Percentiles rank a stretch among this genome's conserved stretches.
Conservation (phyloP, 2,329 filamentous ascomycete genomes). For the Cladosporium sp. region DNA sequence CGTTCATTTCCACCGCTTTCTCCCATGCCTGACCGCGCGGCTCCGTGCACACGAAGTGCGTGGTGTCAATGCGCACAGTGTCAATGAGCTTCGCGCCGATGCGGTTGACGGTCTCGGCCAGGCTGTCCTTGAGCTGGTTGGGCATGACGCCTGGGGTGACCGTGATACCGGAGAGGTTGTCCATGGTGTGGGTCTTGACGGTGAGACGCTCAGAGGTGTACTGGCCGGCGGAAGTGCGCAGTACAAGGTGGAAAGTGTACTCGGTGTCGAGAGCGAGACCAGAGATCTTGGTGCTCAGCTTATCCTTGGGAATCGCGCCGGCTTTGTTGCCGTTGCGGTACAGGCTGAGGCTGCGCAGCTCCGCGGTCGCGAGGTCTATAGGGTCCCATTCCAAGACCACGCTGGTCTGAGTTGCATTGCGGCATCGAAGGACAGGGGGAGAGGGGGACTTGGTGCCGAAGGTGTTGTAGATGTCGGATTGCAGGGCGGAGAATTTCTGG, state of each 20-base stretch:
- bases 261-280: conserved; percentile 95
- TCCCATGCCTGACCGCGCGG: conserved; percentile 88
- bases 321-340: conserved; percentile 97
- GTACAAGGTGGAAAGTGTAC: conserved; percentile 89
- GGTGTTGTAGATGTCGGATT: conserved; percentile 78
- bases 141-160: conserved; percentile 88
- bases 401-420: conserved; percentile 97
- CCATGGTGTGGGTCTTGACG: conserved; percentile 97
- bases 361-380: conserved; percentile 85
- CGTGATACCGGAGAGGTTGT: conserved; percentile 90
- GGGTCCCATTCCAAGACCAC: conserved; percentile 98
- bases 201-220: conserved; percentile 77
- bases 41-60: conserved; percentile 96
- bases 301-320: conserved; percentile 86
- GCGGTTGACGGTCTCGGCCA: conserved; percentile 72
- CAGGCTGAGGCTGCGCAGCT: conserved; percentile 81
- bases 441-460: conserved; percentile 79
- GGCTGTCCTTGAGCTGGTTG: conserved; percentile 63
- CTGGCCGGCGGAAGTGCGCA: conserved; percentile 87
- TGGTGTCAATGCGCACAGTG: conserved; percentile 90
- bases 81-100: conserved; percentile 93
- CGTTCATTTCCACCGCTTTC: conserved; percentile 95
- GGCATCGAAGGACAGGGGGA: conserved; percentile 77
- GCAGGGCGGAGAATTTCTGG: conserved; percentile 75
- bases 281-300: conserved; percentile 94